Conservation (phyloP, 495 filamentous ascomycete genomes). For the Lindgomyces ingoldianus region DNA sequence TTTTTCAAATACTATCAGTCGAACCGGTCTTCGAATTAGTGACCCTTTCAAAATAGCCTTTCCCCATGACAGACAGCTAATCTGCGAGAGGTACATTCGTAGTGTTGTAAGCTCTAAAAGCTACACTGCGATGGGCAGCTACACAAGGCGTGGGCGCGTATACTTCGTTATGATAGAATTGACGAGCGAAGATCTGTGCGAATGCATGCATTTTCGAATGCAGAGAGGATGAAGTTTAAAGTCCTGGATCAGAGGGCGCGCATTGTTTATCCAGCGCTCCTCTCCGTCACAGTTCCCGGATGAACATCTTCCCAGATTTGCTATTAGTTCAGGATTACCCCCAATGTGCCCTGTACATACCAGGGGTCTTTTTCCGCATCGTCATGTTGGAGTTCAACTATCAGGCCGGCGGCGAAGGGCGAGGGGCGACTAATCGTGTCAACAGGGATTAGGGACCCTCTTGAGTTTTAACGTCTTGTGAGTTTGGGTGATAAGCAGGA, state of each 20-base stretch:
- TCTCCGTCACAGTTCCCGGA: not conserved
- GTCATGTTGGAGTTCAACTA: not conserved
- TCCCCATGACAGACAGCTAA: not conserved
- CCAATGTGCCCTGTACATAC: not conserved
- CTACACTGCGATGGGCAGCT: not conserved
- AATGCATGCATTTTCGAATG: not conserved
- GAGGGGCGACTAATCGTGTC: not conserved
- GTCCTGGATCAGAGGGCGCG: not conserved
- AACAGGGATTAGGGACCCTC: not conserved
- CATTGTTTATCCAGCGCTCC: not conserved
- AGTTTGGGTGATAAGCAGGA: not conserved
- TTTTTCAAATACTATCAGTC: too few relatives aligned
- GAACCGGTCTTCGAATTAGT: constrained; percentile 7
- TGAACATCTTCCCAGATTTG: not conserved
- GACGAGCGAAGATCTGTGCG: not conserved
- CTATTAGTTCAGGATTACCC: not conserved
- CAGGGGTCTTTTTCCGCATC: not conserved
- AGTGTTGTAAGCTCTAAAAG: not conserved
- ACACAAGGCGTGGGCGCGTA: not conserved
- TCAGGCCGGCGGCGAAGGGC: not conserved
- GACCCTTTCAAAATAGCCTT: too few relatives aligned
- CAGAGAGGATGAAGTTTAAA: not conserved
- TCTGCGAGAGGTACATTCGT: not conserved
- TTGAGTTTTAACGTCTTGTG: too few relatives aligned
- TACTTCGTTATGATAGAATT: not conserved